These are phyloP conservation scores for Astragalus glycyphyllos DNA, from an alignment of 306 rosid genomes.

Conservation along the genomic window DNA sequence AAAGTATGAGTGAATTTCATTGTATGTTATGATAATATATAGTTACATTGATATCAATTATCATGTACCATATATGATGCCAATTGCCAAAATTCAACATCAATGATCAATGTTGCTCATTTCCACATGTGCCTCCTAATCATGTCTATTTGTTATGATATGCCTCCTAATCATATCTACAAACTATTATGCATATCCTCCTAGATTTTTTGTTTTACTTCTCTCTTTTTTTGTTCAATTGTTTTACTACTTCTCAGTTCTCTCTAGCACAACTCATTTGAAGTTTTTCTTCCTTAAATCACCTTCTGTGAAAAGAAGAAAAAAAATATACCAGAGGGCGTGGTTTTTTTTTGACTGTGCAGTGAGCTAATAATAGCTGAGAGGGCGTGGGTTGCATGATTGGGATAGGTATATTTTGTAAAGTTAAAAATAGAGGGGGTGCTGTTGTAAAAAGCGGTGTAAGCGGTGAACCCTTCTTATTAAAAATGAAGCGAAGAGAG, in stretches of 20 bases:
- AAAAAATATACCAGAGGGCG: too few relatives aligned
- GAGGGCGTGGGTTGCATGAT: too few relatives aligned
- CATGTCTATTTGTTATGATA: conserved; percentile 57
- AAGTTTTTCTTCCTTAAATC: background rate
- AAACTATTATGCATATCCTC: conserved; percentile 5
- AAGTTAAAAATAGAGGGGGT: too few relatives aligned
- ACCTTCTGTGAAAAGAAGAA: background rate
- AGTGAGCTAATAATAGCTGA: too few relatives aligned
- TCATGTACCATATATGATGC: conserved; percentile 20
- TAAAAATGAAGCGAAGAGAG: too few relatives aligned
- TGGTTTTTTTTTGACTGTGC: too few relatives aligned
- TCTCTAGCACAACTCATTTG: background rate
- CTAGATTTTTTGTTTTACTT: background rate
- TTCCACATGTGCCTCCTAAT: conserved; percentile 66
- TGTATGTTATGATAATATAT: conserved; percentile 1
- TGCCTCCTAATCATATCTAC: conserved; percentile 58
- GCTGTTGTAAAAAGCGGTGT: too few relatives aligned
- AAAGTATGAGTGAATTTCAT: conserved; percentile 19
- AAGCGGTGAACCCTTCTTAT: too few relatives aligned
- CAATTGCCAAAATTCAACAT: conserved; percentile 33
- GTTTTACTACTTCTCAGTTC: too few relatives aligned
- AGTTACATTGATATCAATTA: too few relatives aligned
- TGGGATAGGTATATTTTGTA: too few relatives aligned
- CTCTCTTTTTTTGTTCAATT: background rate
- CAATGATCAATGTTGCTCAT: conserved; percentile 33